A percentile compares a stretch with the other conserved stretches of the same genome.
These are phyloP conservation scores for Tuber aestivum DNA, from an alignment of 495 filamentous ascomycete species.

Conservation along the genomic window DNA sequence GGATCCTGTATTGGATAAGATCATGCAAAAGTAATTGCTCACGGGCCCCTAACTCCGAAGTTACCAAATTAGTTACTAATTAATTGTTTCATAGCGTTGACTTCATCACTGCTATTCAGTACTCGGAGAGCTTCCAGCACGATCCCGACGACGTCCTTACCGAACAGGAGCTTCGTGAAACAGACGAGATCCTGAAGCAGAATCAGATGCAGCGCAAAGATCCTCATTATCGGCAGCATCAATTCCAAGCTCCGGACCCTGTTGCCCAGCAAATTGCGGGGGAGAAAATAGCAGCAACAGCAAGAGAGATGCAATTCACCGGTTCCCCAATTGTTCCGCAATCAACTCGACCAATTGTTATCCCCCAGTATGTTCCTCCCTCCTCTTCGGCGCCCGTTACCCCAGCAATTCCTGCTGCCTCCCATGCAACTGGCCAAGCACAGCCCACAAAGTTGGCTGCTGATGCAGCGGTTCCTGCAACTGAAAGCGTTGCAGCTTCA, in stretches of 20 bases:
- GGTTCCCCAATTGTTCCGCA: neutral
- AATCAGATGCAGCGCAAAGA: neutral
- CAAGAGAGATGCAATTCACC: neutral
- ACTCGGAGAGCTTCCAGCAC: conserved; percentile 55
- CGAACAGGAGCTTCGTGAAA: conserved; percentile 49
- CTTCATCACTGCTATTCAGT: conserved; percentile 52
- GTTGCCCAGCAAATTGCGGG: neutral
- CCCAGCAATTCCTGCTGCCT: neutral
- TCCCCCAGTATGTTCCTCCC: conserved; percentile 1
- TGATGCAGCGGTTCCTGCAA: neutral
- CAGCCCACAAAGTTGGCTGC: neutral
- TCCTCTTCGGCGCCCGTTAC: neutral
- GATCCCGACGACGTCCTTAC: conserved; percentile 56
- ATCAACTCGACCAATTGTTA: neutral
- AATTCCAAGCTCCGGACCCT: neutral
- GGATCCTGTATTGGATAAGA: conserved; percentile 67
- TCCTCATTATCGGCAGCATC: neutral
- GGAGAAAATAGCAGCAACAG: neutral
- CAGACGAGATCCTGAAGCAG: conserved; percentile 26
- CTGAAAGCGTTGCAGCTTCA: neutral
- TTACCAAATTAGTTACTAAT: conserved; percentile 17
- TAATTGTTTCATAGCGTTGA: conserved; percentile 23
- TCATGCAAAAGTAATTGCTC: conserved; percentile 48
- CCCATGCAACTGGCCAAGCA: neutral
- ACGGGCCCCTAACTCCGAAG: conserved; percentile 23